A percentile compares a stretch with the other conserved stretches of the same genome.
phyloP scores from a whole-genome alignment of 2,329 filamentous ascomycete species.

The Ophiocordyceps robertsii region DNA sequence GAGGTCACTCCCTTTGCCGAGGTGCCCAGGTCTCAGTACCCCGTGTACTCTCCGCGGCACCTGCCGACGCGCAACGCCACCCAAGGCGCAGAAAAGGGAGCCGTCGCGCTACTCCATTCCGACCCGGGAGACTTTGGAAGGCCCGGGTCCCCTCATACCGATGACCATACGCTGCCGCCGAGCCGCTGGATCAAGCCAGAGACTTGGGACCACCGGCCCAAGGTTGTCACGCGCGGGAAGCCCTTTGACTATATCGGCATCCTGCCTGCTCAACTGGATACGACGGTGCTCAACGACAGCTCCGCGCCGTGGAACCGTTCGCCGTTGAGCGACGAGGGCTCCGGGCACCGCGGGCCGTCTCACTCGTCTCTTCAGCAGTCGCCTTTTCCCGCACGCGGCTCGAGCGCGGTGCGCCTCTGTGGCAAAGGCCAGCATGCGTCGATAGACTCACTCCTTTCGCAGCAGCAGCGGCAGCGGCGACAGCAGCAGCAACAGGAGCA shows the following conservation, averaged over 20 bases:
- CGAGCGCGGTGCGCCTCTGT: constrained; percentile 11
- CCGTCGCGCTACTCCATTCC: neutral
- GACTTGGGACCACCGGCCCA: constrained; percentile 3
- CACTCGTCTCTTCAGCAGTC: constrained; percentile 5
- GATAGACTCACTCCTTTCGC: constrained; percentile 10
- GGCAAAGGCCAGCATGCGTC: constrained; percentile 4
- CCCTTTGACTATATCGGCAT: constrained; percentile 10
- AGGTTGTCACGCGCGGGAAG: constrained; percentile 6
- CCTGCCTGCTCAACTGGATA: constrained; percentile 10
- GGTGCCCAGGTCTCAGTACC: constrained; percentile 18
- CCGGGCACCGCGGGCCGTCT: neutral
- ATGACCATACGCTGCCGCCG: neutral
- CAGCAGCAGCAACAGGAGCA: neutral
- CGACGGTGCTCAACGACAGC: constrained; percentile 8
- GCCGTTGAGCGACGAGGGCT: neutral
- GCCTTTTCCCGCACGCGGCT: constrained; percentile 11
- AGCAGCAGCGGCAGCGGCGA: neutral
- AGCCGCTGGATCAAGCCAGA: constrained; percentile 1
- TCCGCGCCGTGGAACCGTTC: constrained; percentile 4
- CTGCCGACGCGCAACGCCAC: neutral
- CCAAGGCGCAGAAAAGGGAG: neutral
- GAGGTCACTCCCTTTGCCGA: constrained; percentile 31
- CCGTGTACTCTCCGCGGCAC: constrained; percentile 9
- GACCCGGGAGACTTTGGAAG: neutral
- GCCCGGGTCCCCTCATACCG: neutral